Base-by-base conservation (phyloP, 345 rosid genomes). In the Raphanus raphanistrum region DNA sequence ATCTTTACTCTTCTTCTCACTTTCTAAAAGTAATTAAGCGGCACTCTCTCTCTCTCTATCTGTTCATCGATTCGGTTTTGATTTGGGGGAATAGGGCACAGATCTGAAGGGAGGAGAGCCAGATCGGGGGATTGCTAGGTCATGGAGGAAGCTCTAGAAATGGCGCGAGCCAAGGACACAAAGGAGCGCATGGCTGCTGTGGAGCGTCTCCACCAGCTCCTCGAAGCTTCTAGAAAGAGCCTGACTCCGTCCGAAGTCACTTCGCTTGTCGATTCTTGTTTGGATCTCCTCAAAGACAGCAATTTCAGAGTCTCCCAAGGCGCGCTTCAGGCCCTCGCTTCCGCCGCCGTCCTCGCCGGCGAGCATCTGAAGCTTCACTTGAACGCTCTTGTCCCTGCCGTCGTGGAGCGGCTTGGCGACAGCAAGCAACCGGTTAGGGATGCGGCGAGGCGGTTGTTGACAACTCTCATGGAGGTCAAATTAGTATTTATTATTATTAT, bases 171-270 rank as follows among this genome's bases (percentile, higher is more conserved):
- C 41, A 95, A 95, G 85, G 99, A 92, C 81, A 91, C 98, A 1
- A 95, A 95, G 76, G 99, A 93, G 89, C 84, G 99, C 83, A 95
- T 95, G 99, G 99, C 99, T 2, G 99, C 93, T 17, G 98, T 95
- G 50, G 99, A 95, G 84, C 85, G 96, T 12, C 88, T 95, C 8
- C 90, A 90, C 83, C 90, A 93, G 80, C 92, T 87, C 35, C 94
- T 95, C 0, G 99, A 95, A 84, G 90, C 93, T 76, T 89, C 92
- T 66, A 74, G 94, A 66, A 90, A 84, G 88, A 85, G 94, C 72
- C 84, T 95, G 66, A 84, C 84, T 66, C 77, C 90, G 8, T 38
- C 98, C 25, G 99, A 95, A 75, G 90, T 90, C 68, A 88, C 94
- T 26, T 81, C 94, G 52, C 90, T 95, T 1, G 96, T 95, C 13